Evolutionary conservation across 140 eudicot species (phyloP), one percentile per base, ranked within the genome.

Genomic region (Anethum foeniculum): DNA sequence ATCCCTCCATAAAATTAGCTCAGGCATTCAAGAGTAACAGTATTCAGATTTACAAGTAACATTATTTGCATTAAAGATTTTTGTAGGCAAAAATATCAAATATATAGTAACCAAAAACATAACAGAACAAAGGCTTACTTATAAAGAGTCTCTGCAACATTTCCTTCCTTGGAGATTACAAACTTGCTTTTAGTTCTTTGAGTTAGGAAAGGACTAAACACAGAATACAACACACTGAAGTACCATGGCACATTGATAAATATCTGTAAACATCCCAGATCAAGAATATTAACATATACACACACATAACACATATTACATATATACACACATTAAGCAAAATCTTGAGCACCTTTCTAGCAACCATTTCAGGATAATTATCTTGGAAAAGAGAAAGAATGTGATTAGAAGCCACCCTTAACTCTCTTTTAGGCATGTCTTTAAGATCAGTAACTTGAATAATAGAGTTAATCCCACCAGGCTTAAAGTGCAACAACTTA

Each of bases 231-330:
- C 97, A 95, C 73, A 82, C 95, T 92, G 79, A 92, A 95, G 90
- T 95, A 92, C 99, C 99, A 95, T 56, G 99, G 99, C 84, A 95
- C 99, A 84, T 95, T 95, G 84, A 95, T 88, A 67, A 95, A 95
- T 75, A 95, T 95, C 99, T 95, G 80, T 79, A 85, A 84, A 76
- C 81, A 38, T 25, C 6, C 21, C 47, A 47, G 32, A 64, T 21
- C 19, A 44, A 25, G 34, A 60, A 73, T 49, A 77, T 36, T 6
- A 16, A 18, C 58, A 46, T 48, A 28, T 11, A 32, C 34, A 21
- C 10, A 32, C 30, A 47, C 10, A 67, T 19, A 47, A 43, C 41
- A 1, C 14, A 8, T 0, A 44, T 43, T 41, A 41, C 46, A 7
- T 7, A 30, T 8, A 23, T 30, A 8, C 21, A 69, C 3, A 13